Base-by-base conservation (phyloP, 83 land plant species). In the Diphasiastrum complanatum region DNA sequence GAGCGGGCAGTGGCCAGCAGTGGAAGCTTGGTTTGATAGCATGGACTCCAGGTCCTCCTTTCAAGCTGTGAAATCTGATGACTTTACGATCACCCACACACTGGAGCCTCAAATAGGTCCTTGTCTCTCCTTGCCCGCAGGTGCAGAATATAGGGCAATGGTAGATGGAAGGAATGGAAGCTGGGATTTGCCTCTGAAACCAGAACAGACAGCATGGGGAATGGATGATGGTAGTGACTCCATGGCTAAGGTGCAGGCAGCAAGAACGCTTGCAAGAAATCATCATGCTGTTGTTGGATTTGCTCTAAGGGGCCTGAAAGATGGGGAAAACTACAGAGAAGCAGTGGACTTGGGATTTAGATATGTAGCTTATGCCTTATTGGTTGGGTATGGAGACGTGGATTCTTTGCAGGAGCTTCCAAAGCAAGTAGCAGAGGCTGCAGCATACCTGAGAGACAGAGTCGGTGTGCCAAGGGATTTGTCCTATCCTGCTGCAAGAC, bases 51-150 rank as follows among this genome's bases (percentile, higher is more conserved):
- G 65, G 31, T 60, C 76, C 22, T 20, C 67, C 11, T 73, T 60
- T 35, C 76, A 66, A 51, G 66, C 71, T 23, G 47, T 73, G 29
- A 73, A 73, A 23, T 73, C 76, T 12, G 76, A 73, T 45, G 76
- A 73, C 52, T 73, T 66, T 51, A 67, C 72, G 0, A 61, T 67
- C 22, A 67, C 72, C 2, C 76, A 73, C 73, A 68, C 64, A 2
- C 41, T 73, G 66, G 76, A 73, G 52, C 76, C 76, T 20, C 76
- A 73, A 40, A 73, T 73, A 24, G 76, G 76, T 1, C 65, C 75
- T 1, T 73, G 76, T 43, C 66, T 49, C 14, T 37, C 74, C 14
- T 53, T 61, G 8, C 48, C 58, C 1, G 60, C 16, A 18, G 76
- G 76, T n/a, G 66, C 51, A 18, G 72, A 72, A 40, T 73, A 67